Conservation (phyloP, 352 stramenopile genomes). For the Pythium rishiriense region DNA sequence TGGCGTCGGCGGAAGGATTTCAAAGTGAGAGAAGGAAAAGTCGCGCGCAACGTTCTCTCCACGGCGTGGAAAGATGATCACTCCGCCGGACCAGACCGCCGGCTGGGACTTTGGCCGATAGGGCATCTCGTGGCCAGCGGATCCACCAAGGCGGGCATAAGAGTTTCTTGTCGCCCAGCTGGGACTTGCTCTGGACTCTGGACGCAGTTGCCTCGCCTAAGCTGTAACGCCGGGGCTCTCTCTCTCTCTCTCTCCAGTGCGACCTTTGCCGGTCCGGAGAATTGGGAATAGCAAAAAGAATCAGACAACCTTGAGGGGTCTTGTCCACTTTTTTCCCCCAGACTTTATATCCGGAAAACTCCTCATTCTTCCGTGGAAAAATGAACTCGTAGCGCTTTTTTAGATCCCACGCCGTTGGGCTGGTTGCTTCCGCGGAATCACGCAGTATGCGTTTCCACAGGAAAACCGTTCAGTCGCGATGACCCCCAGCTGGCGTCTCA, state of each 20-base stretch:
- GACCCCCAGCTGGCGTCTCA: background rate
- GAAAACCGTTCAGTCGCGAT: background rate
- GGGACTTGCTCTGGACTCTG: background rate
- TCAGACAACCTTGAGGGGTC: background rate
- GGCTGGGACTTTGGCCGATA: background rate
- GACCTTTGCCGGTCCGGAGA: too few species aligned
- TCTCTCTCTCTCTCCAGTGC: background rate
- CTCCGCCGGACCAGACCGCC: background rate
- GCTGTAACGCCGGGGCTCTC: background rate
- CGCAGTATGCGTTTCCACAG: background rate
- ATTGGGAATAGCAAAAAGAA: too few species aligned
- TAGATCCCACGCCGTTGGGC: too few species aligned
- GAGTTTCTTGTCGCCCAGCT: background rate
- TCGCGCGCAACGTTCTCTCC: constrained; percentile 6
- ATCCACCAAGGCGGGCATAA: background rate
- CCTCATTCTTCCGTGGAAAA: background rate
- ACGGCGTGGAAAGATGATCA: background rate
- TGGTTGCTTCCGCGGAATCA: too few species aligned
- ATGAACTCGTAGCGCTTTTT: too few species aligned
- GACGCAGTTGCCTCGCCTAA: background rate
- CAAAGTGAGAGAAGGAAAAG: background rate
- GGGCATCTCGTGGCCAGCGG: background rate
- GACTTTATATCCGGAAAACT: too few species aligned
- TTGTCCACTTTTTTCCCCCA: background rate
- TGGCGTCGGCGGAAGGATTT: background rate